Evolutionary conservation across 352 stramenopile genomes (phyloP), one percentile per base, ranked within the genome.

Genomic region (Blastocystis sp.): DNA sequence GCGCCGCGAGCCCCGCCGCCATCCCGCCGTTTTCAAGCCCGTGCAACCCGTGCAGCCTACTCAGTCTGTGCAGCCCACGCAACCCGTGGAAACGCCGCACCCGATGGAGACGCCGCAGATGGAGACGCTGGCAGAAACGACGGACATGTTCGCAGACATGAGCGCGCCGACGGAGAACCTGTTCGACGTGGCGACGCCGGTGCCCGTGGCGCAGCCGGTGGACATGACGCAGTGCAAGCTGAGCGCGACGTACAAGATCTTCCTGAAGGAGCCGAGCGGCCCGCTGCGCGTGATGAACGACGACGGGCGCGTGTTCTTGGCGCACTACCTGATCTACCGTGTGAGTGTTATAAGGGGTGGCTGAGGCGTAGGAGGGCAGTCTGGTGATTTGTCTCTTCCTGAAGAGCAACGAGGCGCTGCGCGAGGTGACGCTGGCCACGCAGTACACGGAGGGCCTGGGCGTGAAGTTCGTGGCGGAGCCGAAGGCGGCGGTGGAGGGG

Each of bases 231-330:
- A 81, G 59, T 81, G 71, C 43, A 64, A 19, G 11, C 43, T 81
- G 59, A 81, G 71, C 28, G 28, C 71, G n/a, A 21, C 71, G 4
- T 81, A 81, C 71, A 81, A 81, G 28, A 66, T 81, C 71, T 81
- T 81, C 71, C 43, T 38, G 43, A 81, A 81, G 28, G 71, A 81
- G 7, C 71, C 71, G 17, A 34, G 48, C 14, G 71, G 71, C 17
- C 43, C 41, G 17, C 71, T 81, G 14, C 19, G 10, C 4, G 48
- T 81, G 14, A 2, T 64, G 2, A 38, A 10, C 17, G 11, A 81
- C 19, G 71, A 81, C 34, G 5, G 23, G 19, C 45, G 66, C 43
- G 52, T 81, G 5, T 53, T 66, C 21, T 0, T 65, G 9, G 71
- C 71, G 19, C 66, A 59, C 21, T 28, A 81, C 23, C 56, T 59